Conservation (phyloP, 257 asterid genomes). For the Fraxinus excelsior region DNA sequence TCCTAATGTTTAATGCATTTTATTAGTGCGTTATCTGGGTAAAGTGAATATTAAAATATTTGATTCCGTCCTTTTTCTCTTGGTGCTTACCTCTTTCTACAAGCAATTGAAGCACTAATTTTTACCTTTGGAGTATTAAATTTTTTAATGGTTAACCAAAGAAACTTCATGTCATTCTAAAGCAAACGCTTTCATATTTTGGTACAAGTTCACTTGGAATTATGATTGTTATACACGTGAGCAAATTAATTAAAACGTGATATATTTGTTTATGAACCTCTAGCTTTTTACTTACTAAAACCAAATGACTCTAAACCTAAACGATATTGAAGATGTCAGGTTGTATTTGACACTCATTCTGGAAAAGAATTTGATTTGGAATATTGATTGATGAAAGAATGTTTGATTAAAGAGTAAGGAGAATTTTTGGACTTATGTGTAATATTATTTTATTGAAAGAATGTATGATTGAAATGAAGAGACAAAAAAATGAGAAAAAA, state of each 20-base stretch:
- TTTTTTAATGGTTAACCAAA: slow-evolving; percentile 1
- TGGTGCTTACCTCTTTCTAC: slow-evolving; percentile 20
- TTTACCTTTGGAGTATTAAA: slow-evolving; percentile 7
- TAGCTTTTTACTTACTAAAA: no score
- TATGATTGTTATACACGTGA: neutral
- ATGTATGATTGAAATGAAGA: no score
- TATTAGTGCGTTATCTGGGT: neutral
- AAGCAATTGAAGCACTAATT: slow-evolving; percentile 23
- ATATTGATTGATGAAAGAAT: no score
- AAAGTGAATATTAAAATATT: slow-evolving; percentile 35
- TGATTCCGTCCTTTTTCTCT: slow-evolving; percentile 37
- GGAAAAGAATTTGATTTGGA: no score
- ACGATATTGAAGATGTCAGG: neutral
- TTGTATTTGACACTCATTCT: no score
- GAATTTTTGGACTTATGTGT: no score
- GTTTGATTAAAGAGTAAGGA: no score
- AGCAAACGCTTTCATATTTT: slow-evolving; percentile 26
- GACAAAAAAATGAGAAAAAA: no score
- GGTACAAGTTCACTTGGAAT: slow-evolving; percentile 18
- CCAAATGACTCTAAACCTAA: neutral
- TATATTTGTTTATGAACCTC: slow-evolving; percentile 2
- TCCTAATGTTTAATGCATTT: slow-evolving; percentile 19
- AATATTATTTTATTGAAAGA: no score
- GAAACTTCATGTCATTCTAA: slow-evolving; percentile 26
- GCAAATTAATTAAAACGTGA: neutral